Base-by-base conservation (phyloP, 2,329 filamentous ascomycete species). In the Aspergillus sergii region DNA sequence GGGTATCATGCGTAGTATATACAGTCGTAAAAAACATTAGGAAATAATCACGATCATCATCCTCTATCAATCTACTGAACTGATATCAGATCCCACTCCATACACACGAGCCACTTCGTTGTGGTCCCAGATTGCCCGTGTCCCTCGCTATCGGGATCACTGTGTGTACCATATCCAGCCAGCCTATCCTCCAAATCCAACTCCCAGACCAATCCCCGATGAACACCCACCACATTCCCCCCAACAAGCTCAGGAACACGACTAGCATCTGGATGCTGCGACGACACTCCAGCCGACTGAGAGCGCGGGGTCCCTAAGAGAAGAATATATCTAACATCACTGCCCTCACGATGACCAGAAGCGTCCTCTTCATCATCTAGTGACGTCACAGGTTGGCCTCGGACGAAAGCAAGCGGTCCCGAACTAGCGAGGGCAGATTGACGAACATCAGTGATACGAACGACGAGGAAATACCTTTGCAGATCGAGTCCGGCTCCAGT, bases 31-130 rank as follows among this genome's bases (percentile, higher is more conserved):
- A 58, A 28, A 57, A 43, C 3, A 32, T 23, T 11, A 30, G 53
- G n/a, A 19, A 1, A 50, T 39, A 10, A n/a, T n/a, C 34, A 7
- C 14, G 26, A 34, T 9, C 21, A 26, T 60, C 16, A 26, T 57
- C 36, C n/a, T 28, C 34, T 51, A 48, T 56, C 30, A 60, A 54
- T 54, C n/a, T 41, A 16, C 32, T n/a, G 50, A 58, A 16, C 32
- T n/a, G 54, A 59, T 32, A 75, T 32, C n/a, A 80, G 50, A 62
- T 79, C 76, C 79, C 79, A 81, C 63, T 80, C 76, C 69, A 78
- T 72, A 26, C 71, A 73, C 26, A 80, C 72, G 16, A 76, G 64
- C 76, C 79, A 80, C 30, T 62, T 69, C 3, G 16, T 32, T 71
- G 68, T 36, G 66, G 43, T 4, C 5, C 19, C 9, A 53, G 43